Conservation (phyloP, 371 early-diverging fungal genomes). For the Chytridium lagenaria region DNA sequence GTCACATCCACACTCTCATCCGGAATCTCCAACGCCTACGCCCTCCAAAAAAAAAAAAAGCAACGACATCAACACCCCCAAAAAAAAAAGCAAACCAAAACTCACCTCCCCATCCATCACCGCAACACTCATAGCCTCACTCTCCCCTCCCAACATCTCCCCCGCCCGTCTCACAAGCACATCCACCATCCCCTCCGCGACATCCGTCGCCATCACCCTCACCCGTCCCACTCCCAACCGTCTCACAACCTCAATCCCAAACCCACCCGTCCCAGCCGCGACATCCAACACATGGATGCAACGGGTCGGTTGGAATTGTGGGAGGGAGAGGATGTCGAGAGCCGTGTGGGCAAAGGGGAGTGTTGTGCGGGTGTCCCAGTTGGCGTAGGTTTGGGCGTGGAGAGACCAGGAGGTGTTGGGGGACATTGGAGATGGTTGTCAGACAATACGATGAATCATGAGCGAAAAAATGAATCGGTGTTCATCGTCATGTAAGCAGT, state of each 20-base stretch:
- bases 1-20: constrained; percentile 3
- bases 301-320: not conserved
- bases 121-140: not conserved
- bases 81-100: not conserved
- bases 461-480: not conserved
- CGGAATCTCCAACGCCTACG: not conserved
- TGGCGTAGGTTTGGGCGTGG: not conserved
- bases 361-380: not conserved
- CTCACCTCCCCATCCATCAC: constrained; percentile 16
- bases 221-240: not conserved
- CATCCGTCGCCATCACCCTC: not conserved
- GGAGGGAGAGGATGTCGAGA: constrained; percentile 4
- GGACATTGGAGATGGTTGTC: not conserved
- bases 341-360: not conserved
- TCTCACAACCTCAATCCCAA: constrained; percentile 6
- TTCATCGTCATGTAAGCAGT: too few species aligned
- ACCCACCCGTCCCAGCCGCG: constrained; percentile 14
- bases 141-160: not conserved
- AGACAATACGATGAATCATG: not conserved
- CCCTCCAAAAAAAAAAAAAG: not conserved
- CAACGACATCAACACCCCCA: not conserved
- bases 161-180: not conserved
- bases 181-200: not conserved
- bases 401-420: not conserved
- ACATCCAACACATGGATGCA: not conserved